Evolutionary conservation across 176 grass and related monocot genomes (phyloP).

Genomic region (Rhipidocladum racemiflorum): DNA sequence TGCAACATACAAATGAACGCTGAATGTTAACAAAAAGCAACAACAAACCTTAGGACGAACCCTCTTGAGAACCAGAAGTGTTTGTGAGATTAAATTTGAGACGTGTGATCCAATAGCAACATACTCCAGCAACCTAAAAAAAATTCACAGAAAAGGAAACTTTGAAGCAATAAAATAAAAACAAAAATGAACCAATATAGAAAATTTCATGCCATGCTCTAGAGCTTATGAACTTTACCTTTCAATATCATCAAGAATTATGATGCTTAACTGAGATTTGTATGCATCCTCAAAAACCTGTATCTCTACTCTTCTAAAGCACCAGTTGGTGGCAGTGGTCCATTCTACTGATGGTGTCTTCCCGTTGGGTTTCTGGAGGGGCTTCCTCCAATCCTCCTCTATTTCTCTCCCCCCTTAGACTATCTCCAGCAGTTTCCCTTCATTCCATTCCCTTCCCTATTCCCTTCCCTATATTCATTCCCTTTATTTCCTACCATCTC

Average conservation of each 20-base stretch:
- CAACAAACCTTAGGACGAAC: conserved; percentile 75
- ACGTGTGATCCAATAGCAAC: conserved; percentile 86
- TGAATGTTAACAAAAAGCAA: not conserved
- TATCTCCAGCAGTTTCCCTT: too few species aligned
- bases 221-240: conserved; percentile 10
- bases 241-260: conserved; percentile 92
- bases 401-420: too few species aligned
- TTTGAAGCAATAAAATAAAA: conserved; percentile 11
- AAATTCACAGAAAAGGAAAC: not conserved
- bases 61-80: conserved; percentile 74
- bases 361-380: too few species aligned
- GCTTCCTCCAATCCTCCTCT: too few species aligned
- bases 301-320: too few species aligned
- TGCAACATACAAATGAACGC: not conserved
- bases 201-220: not conserved
- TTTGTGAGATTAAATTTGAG: conserved; percentile 87
- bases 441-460: too few species aligned
- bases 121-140: conserved; percentile 75
- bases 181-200: not conserved
- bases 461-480: too few species aligned
- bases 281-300: conserved; percentile 99
- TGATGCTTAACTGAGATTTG: conserved; percentile 88
- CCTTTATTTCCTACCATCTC: too few species aligned
- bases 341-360: too few species aligned
- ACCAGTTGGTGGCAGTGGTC: too few species aligned